Conservation (phyloP, 768 basidiomycete species). For the Termitomyces sp. region DNA sequence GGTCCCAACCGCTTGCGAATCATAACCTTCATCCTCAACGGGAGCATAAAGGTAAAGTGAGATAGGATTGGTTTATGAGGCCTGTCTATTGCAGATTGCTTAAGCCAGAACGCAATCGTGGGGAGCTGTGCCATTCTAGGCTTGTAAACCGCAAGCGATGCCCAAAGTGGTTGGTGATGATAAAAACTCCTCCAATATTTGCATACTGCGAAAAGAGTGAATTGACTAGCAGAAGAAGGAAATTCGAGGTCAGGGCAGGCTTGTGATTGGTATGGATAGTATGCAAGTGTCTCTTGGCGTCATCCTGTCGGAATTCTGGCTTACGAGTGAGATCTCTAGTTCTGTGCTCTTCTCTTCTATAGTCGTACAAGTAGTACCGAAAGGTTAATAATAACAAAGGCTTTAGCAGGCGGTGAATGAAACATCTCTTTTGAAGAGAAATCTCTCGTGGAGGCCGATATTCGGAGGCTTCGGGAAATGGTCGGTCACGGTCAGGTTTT, state of each 20-base stretch:
- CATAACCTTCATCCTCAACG: neutral
- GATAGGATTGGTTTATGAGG: neutral
- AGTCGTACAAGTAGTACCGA: neutral
- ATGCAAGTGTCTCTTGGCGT: neutral
- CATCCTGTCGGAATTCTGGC: neutral
- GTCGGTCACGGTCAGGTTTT: neutral
- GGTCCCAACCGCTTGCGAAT: neutral
- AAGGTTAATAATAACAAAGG: neutral
- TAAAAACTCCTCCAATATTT: neutral
- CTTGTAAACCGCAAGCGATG: conserved; percentile 4
- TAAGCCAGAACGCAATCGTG: conserved; percentile 3
- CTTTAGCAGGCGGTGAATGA: neutral
- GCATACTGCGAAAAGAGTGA: conserved; percentile 1
- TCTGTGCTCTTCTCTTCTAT: neutral
- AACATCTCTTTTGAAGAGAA: neutral
- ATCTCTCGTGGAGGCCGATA: neutral
- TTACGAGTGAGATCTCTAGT: neutral
- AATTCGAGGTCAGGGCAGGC: neutral
- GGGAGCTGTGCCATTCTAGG: neutral
- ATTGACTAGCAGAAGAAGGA: neutral
- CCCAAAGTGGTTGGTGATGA: neutral
- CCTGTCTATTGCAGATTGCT: neutral
- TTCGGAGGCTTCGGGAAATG: neutral
- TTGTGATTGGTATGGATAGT: neutral
- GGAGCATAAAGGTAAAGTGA: neutral